phyloP scores from a whole-genome alignment of 495 filamentous ascomycete species.

The Diplogelasinospora grovesii region DNA sequence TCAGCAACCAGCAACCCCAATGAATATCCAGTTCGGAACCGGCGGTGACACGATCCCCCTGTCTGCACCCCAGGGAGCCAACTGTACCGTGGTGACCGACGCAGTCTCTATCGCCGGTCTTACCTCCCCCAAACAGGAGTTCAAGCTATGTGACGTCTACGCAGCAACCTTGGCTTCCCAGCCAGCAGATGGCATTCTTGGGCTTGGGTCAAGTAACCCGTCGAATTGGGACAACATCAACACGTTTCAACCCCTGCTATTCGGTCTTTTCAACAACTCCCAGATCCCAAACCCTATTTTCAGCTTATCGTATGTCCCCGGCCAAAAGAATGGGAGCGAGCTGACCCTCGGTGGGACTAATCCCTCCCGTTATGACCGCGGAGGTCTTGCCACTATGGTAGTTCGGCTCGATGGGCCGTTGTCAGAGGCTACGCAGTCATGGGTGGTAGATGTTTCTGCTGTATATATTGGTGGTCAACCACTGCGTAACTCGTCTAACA shows the following conservation, averaged over 20 bases:
- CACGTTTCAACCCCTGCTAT: constrained; percentile 4
- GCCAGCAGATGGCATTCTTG: constrained; percentile 28
- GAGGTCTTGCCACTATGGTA: constrained; percentile 11
- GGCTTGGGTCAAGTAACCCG: constrained; percentile 13
- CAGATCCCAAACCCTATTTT: constrained; percentile 15
- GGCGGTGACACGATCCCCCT: constrained; percentile 15
- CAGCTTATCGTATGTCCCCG: constrained; percentile 15
- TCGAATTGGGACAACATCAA: constrained; percentile 2
- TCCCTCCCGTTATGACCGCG: constrained; percentile 15
- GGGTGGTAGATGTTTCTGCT: constrained; percentile 12
- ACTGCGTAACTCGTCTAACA: constrained; percentile 6
- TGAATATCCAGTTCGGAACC: constrained; percentile 8
- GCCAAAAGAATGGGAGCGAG: constrained; percentile 14
- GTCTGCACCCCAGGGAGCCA: constrained; percentile 8
- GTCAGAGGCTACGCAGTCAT: constrained; percentile 3
- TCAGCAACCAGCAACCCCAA: neutral
- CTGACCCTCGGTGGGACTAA: constrained; percentile 31
- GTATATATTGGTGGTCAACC: constrained; percentile 4
- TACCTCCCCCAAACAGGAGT: constrained; percentile 10
- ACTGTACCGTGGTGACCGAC: constrained; percentile 21
- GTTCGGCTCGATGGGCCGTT: constrained; percentile 12
- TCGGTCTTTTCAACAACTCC: constrained; percentile 10
- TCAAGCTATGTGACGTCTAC: constrained; percentile 20
- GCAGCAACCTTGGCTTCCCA: constrained; percentile 13
- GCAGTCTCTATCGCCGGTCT: constrained; percentile 19